phyloP scores from a whole-genome alignment of 2,329 filamentous ascomycete species.

The Rhynchosporium graminicola region DNA sequence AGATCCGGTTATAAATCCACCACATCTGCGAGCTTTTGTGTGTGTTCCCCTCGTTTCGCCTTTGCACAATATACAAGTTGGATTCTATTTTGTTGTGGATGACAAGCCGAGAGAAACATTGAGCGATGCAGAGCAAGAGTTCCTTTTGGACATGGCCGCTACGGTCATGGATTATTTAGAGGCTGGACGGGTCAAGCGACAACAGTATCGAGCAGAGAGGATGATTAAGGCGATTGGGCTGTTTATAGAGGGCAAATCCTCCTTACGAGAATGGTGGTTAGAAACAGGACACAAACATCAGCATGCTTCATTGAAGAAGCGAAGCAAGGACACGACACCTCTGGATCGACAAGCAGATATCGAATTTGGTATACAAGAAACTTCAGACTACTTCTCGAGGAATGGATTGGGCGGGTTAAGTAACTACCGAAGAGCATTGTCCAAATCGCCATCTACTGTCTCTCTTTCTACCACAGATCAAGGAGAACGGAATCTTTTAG shows the following conservation, averaged over 20 bases:
- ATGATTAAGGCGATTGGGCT: constrained; percentile 56
- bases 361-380: constrained; percentile 39
- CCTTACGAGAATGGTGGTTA: constrained; percentile 39
- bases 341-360: constrained; percentile 33
- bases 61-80: constrained; percentile 56
- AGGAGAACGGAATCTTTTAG: constrained; percentile 15
- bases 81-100: constrained; percentile 61
- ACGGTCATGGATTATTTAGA: constrained; percentile 64
- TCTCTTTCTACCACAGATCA: constrained; percentile 11
- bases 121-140: constrained; percentile 49
- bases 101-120: constrained; percentile 55
- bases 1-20: constrained; percentile 41
- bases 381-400: constrained; percentile 29
- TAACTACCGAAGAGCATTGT: constrained; percentile 20
- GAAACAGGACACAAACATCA: constrained; percentile 33
- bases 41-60: constrained; percentile 62
- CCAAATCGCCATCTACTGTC: constrained; percentile 28
- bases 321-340: constrained; percentile 14
- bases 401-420: constrained; percentile 30
- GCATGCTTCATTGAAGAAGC: constrained; percentile 24
- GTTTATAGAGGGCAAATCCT: constrained; percentile 54
- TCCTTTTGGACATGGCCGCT: constrained; percentile 56
- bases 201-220: constrained; percentile 53
- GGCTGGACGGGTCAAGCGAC: constrained; percentile 53
- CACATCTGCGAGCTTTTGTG: constrained; percentile 52